These are phyloP conservation scores for Solanum paucissectum DNA, from an alignment of 257 asterid species.

Conservation along the genomic window DNA sequence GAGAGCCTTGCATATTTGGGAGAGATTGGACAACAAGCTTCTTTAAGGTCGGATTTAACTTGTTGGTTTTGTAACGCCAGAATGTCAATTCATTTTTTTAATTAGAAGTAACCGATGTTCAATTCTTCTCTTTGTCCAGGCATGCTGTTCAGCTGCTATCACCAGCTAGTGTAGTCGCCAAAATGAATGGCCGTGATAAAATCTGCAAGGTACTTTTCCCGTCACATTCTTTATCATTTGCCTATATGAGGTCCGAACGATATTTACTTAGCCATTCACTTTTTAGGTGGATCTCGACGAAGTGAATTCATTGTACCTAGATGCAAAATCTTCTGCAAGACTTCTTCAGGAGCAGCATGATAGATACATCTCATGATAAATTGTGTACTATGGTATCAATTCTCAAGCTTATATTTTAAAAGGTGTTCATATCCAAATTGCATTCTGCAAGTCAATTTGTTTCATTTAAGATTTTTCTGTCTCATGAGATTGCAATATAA, in stretches of 20 bases:
- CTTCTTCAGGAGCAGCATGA: constrained; percentile 97
- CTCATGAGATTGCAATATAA: neutral
- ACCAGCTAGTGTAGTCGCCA: constrained; percentile 79
- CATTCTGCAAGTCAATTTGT: neutral
- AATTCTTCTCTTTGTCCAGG: constrained; percentile 22
- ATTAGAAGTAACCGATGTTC: neutral
- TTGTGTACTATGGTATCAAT: neutral
- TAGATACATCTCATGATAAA: constrained; percentile 59
- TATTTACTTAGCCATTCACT: neutral
- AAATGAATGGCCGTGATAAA: constrained; percentile 75
- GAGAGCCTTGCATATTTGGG: constrained; percentile 87
- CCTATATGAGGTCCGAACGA: neutral
- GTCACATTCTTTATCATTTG: neutral
- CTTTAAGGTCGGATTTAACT: constrained; percentile 47
- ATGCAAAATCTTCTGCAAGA: constrained; percentile 77
- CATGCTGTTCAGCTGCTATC: constrained; percentile 84
- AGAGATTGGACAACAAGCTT: constrained; percentile 75
- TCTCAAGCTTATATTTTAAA: neutral
- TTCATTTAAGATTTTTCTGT: neutral
- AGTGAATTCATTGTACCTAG: constrained; percentile 65
- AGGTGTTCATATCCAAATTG: neutral
- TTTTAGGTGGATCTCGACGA: constrained; percentile 88
- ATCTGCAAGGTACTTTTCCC: constrained; percentile 72
- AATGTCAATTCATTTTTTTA: neutral
- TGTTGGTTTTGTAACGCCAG: neutral